Base-by-base conservation (phyloP, 2,329 filamentous ascomycete genomes). In the Fusarium keratoplasticum region DNA sequence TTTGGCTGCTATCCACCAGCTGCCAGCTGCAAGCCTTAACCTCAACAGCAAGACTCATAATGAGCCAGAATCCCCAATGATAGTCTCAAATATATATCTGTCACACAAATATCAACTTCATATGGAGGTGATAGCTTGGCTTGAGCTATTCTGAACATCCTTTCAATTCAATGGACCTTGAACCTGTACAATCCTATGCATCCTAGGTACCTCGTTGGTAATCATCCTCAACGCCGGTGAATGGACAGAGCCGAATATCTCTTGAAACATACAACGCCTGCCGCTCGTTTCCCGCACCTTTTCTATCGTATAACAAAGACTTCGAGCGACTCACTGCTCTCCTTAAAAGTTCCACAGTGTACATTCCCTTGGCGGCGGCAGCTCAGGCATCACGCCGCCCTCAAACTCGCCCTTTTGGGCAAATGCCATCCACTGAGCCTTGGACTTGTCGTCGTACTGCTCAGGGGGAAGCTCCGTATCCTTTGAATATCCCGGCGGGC, bases 301-400 rank as follows among this genome's bases (percentile, higher is more conserved):
- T 59, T 52, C 18, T 59, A 54, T 55, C 50, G n/a, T 95, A 95
- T 93, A 94, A 84, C 93, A 94, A 54, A 36, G 35, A 33, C 36
- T 29, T 22, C 25, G 31, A 61, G 14, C 31, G 16, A 20, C 36
- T 35, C 47, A 33, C 18, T 33, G n/a, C 25, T 22, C 44, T 42
- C 16, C 25, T 78, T 82, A 95, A 77, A 96, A 91, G 79, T 94
- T 90, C 89, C 93, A 96, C 31, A 85, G 82, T 74, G 91, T 91
- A 86, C 91, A 96, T 78, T 96, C 94, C 70, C 90, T 87, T 82
- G 91, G 92, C 0, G 95, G 95, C 22, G 95, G 94, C 54, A 95
- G 84, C 76, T 93, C 87, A 0, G 95, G 95, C 84, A 98, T 93
- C 8, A 91, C 77, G 0, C 92, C 92, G 38, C 90, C 90, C 47